Evolutionary conservation across 1,284 basidiomycete species (phyloP).

Genomic region (Irpex lacteus): DNA sequence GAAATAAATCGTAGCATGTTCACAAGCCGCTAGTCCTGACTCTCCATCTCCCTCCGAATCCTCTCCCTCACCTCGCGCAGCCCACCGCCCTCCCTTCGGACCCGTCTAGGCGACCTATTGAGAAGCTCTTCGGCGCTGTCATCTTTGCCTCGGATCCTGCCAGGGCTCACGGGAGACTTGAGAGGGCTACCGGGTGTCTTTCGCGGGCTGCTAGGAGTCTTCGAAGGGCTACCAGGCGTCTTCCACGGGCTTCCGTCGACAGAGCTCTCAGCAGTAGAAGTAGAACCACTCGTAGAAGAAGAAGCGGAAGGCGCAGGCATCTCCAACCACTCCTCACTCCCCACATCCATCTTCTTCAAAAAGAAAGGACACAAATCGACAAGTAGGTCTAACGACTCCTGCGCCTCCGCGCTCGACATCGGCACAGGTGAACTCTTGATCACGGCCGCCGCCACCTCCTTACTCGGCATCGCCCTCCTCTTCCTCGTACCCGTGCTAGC

Average conservation of each 20-base stretch:
- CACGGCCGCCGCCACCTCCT: constrained; percentile 63
- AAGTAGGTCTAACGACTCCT: constrained; percentile 66
- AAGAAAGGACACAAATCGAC: constrained; percentile 75
- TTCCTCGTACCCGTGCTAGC: constrained; percentile 55
- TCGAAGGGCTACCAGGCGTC: constrained; percentile 23
- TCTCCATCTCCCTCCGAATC: constrained; percentile 70
- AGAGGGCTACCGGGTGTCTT: background rate
- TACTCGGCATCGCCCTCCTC: constrained; percentile 60
- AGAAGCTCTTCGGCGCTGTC: constrained; percentile 59
- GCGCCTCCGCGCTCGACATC: constrained; percentile 70
- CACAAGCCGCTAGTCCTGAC: constrained; percentile 13
- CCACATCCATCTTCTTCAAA: constrained; percentile 57
- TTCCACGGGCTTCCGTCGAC: constrained; percentile 19
- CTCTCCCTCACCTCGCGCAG: constrained; percentile 75
- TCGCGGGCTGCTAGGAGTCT: background rate
- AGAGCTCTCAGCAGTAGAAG: constrained; percentile 16
- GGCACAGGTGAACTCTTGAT: constrained; percentile 78
- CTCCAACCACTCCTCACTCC: constrained; percentile 75
- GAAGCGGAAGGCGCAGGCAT: constrained; percentile 57
- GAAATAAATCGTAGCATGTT: constrained; percentile 3
- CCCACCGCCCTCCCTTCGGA: constrained; percentile 66
- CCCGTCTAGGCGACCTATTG: constrained; percentile 64
- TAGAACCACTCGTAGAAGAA: too few relatives aligned
- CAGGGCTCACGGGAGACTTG: constrained; percentile 30
- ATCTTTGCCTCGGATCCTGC: constrained; percentile 34